Evolutionary conservation across 192 early-diverging fungal species (phyloP).

Genomic region (Coemansia sp.): DNA sequence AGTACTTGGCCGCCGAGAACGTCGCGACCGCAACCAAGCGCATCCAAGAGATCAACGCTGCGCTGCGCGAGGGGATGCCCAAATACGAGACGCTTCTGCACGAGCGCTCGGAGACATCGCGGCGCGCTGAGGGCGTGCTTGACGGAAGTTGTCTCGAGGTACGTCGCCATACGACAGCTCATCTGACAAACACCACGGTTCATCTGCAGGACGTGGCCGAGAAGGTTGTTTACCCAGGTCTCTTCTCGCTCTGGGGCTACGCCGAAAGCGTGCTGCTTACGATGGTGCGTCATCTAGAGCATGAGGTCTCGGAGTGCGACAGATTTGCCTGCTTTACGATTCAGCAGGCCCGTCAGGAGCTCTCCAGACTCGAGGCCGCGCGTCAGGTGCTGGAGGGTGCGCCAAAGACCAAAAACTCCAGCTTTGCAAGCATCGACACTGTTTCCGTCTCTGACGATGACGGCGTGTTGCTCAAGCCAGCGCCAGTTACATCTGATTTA

Average conservation of each 20-base stretch:
- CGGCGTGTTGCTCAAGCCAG: slow-evolving; percentile 1
- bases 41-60: slow-evolving; percentile 61
- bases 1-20: slow-evolving; percentile 72
- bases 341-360: slow-evolving; percentile 39
- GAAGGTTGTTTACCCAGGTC: slow-evolving; percentile 76
- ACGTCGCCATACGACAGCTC: slow-evolving; percentile 48
- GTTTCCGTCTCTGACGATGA: slow-evolving; percentile 20
- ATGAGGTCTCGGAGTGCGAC: slow-evolving; percentile 65
- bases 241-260: slow-evolving; percentile 84
- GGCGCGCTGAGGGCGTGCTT: slow-evolving; percentile 61
- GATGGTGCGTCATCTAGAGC: slow-evolving; percentile 64
- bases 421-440: slow-evolving; percentile 17
- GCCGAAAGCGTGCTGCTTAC: slow-evolving; percentile 74
- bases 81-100: slow-evolving; percentile 73
- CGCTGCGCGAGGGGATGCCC: slow-evolving; percentile 67
- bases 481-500: background rate
- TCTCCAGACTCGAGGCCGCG: slow-evolving; percentile 33
- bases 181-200: slow-evolving; percentile 60
- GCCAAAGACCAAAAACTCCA: slow-evolving; percentile 25
- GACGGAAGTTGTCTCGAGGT: slow-evolving; percentile 64
- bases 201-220: slow-evolving; percentile 68
- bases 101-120: slow-evolving; percentile 69
- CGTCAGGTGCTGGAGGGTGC: slow-evolving; percentile 38
- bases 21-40: slow-evolving; percentile 59
- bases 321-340: slow-evolving; percentile 56